These are phyloP conservation scores for Fagus crenata DNA, from an alignment of 306 rosid species.

Conservation along the genomic window DNA sequence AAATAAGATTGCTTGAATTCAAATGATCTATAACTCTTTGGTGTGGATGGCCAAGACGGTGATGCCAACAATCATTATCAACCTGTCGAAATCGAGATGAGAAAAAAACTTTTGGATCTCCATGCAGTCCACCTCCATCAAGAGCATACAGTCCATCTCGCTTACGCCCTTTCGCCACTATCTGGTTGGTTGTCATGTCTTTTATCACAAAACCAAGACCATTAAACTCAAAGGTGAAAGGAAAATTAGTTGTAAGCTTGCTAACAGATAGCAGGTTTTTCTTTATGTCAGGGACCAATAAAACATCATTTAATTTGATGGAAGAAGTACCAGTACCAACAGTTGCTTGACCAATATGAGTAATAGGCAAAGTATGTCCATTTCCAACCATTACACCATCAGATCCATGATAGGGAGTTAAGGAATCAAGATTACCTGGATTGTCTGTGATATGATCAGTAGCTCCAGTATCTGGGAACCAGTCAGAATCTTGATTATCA, in stretches of 20 bases:
- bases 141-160: neutral
- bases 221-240: neutral
- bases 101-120: too few species aligned
- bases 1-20: too few species aligned
- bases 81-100: too few species aligned
- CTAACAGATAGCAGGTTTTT: too few species aligned
- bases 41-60: too few species aligned
- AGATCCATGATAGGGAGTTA: too few species aligned
- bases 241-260: neutral
- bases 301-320: neutral
- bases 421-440: neutral
- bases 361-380: too few species aligned
- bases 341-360: too few species aligned
- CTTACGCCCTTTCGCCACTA: neutral
- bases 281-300: neutral
- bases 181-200: neutral
- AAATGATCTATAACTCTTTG: too few species aligned
- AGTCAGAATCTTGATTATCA: neutral
- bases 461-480: neutral
- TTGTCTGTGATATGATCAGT: too few species aligned
- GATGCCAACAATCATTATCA: too few species aligned
- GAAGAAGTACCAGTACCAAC: neutral
- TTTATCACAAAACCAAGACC: neutral
- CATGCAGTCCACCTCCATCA: neutral
- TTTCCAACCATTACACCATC: too few species aligned